Base-by-base conservation (phyloP, 2,329 filamentous ascomycete genomes). In the Scedosporium apiospermum region DNA sequence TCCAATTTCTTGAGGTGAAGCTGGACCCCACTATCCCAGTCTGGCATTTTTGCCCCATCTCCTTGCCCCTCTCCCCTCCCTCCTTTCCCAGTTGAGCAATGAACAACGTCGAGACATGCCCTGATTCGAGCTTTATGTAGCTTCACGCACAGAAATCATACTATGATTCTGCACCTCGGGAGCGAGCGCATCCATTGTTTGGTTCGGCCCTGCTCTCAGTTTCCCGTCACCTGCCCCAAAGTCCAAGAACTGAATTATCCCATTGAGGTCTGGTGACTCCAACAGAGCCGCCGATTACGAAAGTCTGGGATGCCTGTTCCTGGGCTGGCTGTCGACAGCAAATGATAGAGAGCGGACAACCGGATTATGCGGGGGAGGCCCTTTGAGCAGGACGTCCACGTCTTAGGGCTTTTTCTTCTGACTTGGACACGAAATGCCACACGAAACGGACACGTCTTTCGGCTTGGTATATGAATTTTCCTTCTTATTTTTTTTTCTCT, bases 381-480 rank as follows among this genome's bases (percentile, higher is more conserved):
- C 44, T 9, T 16, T 10, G 12, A 46, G 16, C n/a, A 10, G 44
- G 12, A 12, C 44, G 18, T 21, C 18, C 44, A 46, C 44, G 44
- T 46, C 44, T n/a, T 46, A 21, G 44, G 14, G 44, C 18, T 46
- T 46, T 21, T 21, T 16, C 3, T 46, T 16, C 18, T 46, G 3
- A 2, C 42, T 46, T 46, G 42, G 27, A 21, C 27, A 23, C 55
- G 55, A 58, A 6, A 4, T n/a, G 16, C 58, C 44, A 60, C 58
- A 60, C 58, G 58, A 60, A 60, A 60, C n/a, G 44, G 58, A 30
- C 44, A 51, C 44, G 58, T 60, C 51, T 44, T 44, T 53, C 10
- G 49, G 9, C 23, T 53, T 1, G 6, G 27, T 30, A 30, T 30
- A 30, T 30, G 27, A 30, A 30, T 12, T 44, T 44, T 42, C 46